Base-by-base conservation (phyloP, 2,329 filamentous ascomycete genomes). In the Cytospora mali region DNA sequence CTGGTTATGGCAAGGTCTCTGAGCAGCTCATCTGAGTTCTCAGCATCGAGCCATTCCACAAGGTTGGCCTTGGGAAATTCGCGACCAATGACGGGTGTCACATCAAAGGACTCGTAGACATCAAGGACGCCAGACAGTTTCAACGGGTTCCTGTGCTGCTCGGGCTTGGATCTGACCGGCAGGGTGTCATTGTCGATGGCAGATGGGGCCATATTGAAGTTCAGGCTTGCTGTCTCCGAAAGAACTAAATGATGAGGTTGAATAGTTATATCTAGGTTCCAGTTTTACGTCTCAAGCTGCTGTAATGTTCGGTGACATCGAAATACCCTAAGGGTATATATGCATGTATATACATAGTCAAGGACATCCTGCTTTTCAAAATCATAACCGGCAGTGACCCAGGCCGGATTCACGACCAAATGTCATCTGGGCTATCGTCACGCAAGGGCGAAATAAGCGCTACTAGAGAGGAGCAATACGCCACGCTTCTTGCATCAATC, bases 1-100 rank as follows among this genome's bases (percentile, higher is more conserved):
- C 87, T 83, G 1, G 85, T 89, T 64, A 90, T 86, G 39, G 87
- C 88, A 0, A 92, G 76, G 68, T 91, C 88, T 0, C 84, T 81
- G 27, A 91, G 71, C 23, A 89, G 75, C 51, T 86, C 83, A 58
- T 91, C 87, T 0, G 85, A 79, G 69, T 90, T 87, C 0, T 83
- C 77, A 0, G 85, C 83, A 29, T 85, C 76, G 6, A 91, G 77
- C 68, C 83, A 81, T 35, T 91, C 86, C 6, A 81, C 81, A 0
- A 89, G 76, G 65, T 87, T 82, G 35, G 83, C 79, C 16, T 78
- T 79, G n/a, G 81, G 77, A 65, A 81, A 89, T 69, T 89, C 87
- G 7, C 80, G 80, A 5, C 87, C 87, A 62, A 89, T 88, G 49
- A 82, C 75, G 0, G 86, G 86, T 1, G 86, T 89, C 5, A 83